A percentile compares a stretch with the other conserved stretches of the same genome.
These are phyloP conservation scores for Triticum dicoccoides DNA, from an alignment of 176 grass and related monocot species.

Conservation along the genomic window DNA sequence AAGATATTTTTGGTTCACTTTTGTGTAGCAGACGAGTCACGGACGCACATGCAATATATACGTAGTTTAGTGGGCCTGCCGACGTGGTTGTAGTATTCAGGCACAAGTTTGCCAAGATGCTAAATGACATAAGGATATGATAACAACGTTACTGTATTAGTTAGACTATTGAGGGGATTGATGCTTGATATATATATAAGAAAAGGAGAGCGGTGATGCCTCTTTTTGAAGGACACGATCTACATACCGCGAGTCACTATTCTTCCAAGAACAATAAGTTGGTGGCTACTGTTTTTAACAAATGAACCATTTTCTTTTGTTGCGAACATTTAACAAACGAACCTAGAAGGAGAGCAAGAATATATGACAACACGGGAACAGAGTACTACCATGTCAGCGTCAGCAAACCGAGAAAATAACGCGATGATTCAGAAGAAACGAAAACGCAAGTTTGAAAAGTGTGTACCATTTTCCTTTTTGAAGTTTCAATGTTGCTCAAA, in stretches of 20 bases:
- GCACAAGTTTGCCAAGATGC: neutral
- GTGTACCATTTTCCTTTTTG: too few species aligned
- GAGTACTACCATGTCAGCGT: too few species aligned
- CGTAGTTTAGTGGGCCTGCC: neutral
- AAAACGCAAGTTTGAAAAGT: too few species aligned
- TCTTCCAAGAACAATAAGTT: neutral
- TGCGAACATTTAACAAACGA: neutral
- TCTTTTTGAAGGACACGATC: neutral
- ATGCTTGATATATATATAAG: neutral
- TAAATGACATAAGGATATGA: neutral
- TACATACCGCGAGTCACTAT: neutral
- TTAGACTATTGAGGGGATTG: neutral
- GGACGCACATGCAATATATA: neutral
- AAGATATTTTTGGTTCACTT: neutral
- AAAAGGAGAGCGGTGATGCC: neutral
- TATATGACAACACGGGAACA: neutral
- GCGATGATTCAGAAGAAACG: too few species aligned
- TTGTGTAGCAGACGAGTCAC: too few species aligned
- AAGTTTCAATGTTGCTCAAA: neutral
- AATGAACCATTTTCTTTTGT: too few species aligned
- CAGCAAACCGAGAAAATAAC: too few species aligned
- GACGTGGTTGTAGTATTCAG: slow-evolving; percentile 8
- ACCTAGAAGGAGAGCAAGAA: neutral
- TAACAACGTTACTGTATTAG: neutral
- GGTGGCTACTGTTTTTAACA: slow-evolving; percentile 13